phyloP scores from a whole-genome alignment of 2,329 filamentous ascomycete species.

The Gremmenia infestans region DNA sequence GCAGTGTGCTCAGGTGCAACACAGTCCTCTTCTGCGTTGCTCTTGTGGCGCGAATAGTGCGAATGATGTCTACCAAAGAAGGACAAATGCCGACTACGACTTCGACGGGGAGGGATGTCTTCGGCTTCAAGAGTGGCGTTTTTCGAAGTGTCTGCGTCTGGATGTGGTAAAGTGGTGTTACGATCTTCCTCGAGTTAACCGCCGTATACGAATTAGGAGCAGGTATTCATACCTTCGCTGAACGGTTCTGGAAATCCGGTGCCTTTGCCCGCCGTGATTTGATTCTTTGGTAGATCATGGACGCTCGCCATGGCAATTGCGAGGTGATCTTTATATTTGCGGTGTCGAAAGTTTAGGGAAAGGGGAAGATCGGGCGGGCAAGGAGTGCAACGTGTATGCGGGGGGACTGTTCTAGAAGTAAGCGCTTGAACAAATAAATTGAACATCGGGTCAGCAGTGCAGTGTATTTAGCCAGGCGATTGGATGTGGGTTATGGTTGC shows the following conservation, averaged over 20 bases:
- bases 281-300: slow-evolving; percentile 11
- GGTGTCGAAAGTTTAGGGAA: background rate
- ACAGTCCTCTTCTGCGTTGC: background rate
- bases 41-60: slow-evolving; percentile 9
- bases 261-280: slow-evolving; percentile 16
- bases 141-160: slow-evolving; percentile 53
- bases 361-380: background rate
- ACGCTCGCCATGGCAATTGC: slow-evolving; percentile 15
- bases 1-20: background rate
- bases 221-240: slow-evolving; percentile 16
- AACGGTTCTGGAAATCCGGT: slow-evolving; percentile 33
- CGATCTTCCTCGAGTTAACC: slow-evolving; percentile 30
- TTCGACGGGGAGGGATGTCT: slow-evolving; percentile 41
- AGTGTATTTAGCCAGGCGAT: background rate
- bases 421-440: slow-evolving; percentile 7
- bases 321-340: slow-evolving; percentile 4
- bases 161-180: slow-evolving; percentile 59
- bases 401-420: slow-evolving; percentile 1
- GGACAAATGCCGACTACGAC: slow-evolving; percentile 15
- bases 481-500: background rate
- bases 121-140: slow-evolving; percentile 52
- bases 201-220: background rate
- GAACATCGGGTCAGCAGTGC: slow-evolving; percentile 4
- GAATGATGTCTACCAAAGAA: slow-evolving; percentile 15
- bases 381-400: background rate